These are phyloP conservation scores for Venturiaceae sp. DNA, from an alignment of 2,329 filamentous ascomycete species.

Conservation along the genomic window DNA sequence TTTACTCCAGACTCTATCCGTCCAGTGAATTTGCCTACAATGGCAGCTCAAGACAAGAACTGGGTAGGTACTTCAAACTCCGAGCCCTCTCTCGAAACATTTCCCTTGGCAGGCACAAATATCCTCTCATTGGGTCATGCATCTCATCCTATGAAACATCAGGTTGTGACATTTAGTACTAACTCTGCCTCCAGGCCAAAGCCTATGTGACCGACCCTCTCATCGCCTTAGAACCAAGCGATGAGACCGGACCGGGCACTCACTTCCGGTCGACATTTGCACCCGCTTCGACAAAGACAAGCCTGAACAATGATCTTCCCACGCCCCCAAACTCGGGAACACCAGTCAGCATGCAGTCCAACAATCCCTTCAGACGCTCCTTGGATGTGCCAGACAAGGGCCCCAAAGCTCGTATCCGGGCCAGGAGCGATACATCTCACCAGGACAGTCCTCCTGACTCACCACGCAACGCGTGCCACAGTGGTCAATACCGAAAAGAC, in stretches of 20 bases:
- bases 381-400: background rate
- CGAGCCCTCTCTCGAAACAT: background rate
- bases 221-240: conserved; percentile 55
- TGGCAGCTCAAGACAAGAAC: conserved; percentile 6
- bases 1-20: background rate
- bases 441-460: background rate
- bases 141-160: background rate
- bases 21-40: background rate
- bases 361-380: conserved; percentile 32
- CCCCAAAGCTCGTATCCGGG: background rate
- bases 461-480: background rate
- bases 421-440: background rate
- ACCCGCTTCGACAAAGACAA: conserved; percentile 14
- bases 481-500: background rate
- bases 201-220: conserved; percentile 62
- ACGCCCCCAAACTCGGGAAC: conserved; percentile 3
- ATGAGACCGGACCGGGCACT: conserved; percentile 55
- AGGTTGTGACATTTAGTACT: background rate
- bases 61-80: conserved; percentile 1
- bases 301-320: conserved; percentile 12
- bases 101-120: background rate
- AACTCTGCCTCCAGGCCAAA: conserved; percentile 40
- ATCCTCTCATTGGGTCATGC: background rate
- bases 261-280: conserved; percentile 42
- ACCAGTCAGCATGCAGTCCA: conserved; percentile 17